Percentiles rank a stretch among this genome's conserved stretches.
These are phyloP conservation scores for Chrysosporium queenslandicum DNA, from an alignment of 2,329 filamentous ascomycete species.

Conservation along the genomic window DNA sequence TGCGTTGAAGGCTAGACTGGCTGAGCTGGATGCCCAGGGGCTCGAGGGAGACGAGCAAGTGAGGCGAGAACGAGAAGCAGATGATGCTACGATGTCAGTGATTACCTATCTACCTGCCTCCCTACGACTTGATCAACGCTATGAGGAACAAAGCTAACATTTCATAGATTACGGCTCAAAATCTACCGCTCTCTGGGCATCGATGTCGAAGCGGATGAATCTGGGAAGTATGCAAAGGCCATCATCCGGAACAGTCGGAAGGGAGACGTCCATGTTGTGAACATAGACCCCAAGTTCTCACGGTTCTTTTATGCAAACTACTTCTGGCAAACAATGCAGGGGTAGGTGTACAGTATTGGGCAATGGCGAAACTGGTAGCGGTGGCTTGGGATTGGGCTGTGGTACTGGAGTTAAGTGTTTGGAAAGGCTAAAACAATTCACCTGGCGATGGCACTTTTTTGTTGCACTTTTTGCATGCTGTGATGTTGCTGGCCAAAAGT, in stretches of 20 bases:
- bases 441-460: not conserved
- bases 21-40: slow-evolving; percentile 77
- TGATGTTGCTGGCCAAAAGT: not conserved
- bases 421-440: too few relatives aligned
- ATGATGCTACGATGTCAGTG: slow-evolving; percentile 41
- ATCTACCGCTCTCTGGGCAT: slow-evolving; percentile 87
- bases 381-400: not conserved
- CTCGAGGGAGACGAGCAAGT: slow-evolving; percentile 58
- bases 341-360: slow-evolving; percentile 17
- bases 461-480: not conserved
- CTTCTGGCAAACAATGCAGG: slow-evolving; percentile 79
- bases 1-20: slow-evolving; percentile 62
- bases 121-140: too few relatives aligned
- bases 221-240: slow-evolving; percentile 73
- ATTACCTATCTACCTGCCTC: not conserved
- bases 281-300: slow-evolving; percentile 86
- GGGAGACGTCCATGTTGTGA: slow-evolving; percentile 89
- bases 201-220: slow-evolving; percentile 71
- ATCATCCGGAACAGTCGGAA: slow-evolving; percentile 75
- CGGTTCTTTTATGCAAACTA: slow-evolving; percentile 90
- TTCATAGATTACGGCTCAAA: slow-evolving; percentile 61
- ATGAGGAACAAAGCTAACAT: not conserved
- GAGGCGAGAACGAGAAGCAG: slow-evolving; percentile 43
- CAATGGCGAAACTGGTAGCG: not conserved
- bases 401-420: too few relatives aligned